Conservation (phyloP, 2,329 filamentous ascomycete species). For the Phaeosphaeriaceae sp. region DNA sequence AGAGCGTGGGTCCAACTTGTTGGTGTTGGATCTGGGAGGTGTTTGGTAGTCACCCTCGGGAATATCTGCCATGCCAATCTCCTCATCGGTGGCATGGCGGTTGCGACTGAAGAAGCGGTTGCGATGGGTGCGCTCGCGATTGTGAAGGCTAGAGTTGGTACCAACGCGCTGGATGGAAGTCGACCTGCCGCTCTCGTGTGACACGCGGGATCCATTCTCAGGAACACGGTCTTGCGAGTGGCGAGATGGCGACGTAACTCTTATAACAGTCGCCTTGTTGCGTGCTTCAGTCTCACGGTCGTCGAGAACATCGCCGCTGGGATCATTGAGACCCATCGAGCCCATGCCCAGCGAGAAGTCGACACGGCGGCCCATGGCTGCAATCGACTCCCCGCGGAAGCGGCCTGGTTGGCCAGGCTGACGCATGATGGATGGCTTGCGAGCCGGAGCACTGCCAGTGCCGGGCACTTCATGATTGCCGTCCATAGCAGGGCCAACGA, state of each 20-base stretch:
- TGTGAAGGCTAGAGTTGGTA: conserved; percentile 41
- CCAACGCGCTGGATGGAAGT: conserved; percentile 44
- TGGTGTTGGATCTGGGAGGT: conserved; percentile 35
- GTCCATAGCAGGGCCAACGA: conserved; percentile 48
- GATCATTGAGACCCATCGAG: conserved; percentile 64
- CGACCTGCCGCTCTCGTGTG: conserved; percentile 44
- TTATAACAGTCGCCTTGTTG: conserved; percentile 49
- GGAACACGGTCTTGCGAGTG: conserved; percentile 32
- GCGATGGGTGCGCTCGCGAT: conserved; percentile 56
- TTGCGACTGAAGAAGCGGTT: conserved; percentile 69
- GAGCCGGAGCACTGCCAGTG: conserved; percentile 19
- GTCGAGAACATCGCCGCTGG: conserved; percentile 71
- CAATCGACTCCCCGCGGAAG: conserved; percentile 64
- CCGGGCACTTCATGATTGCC: conserved; percentile 13
- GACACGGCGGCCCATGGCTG: conserved; percentile 67
- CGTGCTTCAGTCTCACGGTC: conserved; percentile 54
- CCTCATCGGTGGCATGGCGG: conserved; percentile 46
- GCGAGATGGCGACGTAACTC: conserved; percentile 50
- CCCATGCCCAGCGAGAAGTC: conserved; percentile 76
- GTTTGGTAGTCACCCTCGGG: conserved; percentile 45
- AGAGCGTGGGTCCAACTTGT: conserved; percentile 45
- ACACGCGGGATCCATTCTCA: conserved; percentile 34
- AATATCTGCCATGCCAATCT: conserved; percentile 58
- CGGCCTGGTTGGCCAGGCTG: conserved; percentile 52
- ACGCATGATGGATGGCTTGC: conserved; percentile 64